phyloP scores from a whole-genome alignment of 2,329 filamentous ascomycete species.

The Neofusicoccum cordaticola region DNA sequence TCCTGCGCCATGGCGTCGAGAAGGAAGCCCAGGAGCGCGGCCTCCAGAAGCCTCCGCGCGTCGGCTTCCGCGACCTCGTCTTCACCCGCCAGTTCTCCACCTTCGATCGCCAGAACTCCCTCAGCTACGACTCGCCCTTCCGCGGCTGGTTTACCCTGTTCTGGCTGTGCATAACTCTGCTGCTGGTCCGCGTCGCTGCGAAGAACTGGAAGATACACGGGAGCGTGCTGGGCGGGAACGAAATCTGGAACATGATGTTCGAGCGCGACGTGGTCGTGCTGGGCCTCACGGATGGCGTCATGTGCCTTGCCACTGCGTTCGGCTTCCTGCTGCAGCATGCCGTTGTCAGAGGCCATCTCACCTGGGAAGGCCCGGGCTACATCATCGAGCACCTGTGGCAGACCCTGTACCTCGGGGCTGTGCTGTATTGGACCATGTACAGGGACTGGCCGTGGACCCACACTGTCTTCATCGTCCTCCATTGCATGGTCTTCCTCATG shows the following conservation, averaged over 20 bases:
- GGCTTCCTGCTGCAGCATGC: constrained; percentile 64
- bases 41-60: neutral
- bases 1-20: constrained; percentile 44
- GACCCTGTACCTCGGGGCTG: constrained; percentile 57
- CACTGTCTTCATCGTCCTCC: constrained; percentile 73
- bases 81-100: constrained; percentile 72
- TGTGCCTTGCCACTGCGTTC: constrained; percentile 65
- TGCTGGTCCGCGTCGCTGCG: constrained; percentile 64
- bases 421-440: constrained; percentile 65
- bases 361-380: constrained; percentile 70
- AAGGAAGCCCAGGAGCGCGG: constrained; percentile 39
- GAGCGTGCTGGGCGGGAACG: constrained; percentile 66
- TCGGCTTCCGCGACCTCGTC: constrained; percentile 55
- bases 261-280: constrained; percentile 51
- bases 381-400: constrained; percentile 76
- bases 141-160: constrained; percentile 78
- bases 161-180: constrained; percentile 67
- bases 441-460: constrained; percentile 82
- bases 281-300: constrained; percentile 63
- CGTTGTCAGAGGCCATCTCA: constrained; percentile 58
- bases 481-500: constrained; percentile 75
- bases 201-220: constrained; percentile 69
- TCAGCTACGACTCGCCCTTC: constrained; percentile 65
- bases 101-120: constrained; percentile 70
- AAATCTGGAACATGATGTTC: constrained; percentile 70